Evolutionary conservation across 129 eudicot genomes (phyloP).

Genomic region (Kitagawia praeruptora): DNA sequence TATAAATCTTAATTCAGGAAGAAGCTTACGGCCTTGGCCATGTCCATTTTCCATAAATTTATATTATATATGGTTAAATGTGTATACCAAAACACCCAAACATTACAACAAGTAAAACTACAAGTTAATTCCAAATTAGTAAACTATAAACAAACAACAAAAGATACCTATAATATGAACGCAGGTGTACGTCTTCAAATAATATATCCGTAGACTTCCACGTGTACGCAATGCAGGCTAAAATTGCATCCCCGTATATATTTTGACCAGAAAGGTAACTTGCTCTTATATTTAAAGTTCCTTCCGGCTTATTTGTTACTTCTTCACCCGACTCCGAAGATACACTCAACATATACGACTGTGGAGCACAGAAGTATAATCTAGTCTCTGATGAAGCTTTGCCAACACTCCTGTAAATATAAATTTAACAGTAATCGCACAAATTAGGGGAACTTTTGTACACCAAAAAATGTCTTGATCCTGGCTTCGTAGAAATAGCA

Average conservation of each 20-base stretch:
- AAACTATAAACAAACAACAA: conserved; percentile 4
- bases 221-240: conserved; percentile 77
- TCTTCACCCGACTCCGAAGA: conserved; percentile 17
- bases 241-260: conserved; percentile 71
- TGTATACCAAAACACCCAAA: background rate
- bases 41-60: background rate
- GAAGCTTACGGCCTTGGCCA: background rate
- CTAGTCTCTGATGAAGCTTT: conserved; percentile 88
- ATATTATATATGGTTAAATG: background rate
- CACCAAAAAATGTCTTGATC: background rate
- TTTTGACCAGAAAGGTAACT: conserved; percentile 67
- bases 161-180: conserved; percentile 68
- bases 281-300: conserved; percentile 57
- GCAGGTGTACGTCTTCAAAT: conserved; percentile 56
- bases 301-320: conserved; percentile 17
- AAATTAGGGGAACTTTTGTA: background rate
- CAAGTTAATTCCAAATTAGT: background rate
- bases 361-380: conserved; percentile 51
- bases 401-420: conserved; percentile 62
- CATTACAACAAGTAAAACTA: background rate
- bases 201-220: conserved; percentile 71
- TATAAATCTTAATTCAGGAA: background rate
- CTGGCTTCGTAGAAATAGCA: background rate
- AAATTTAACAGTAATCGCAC: conserved; percentile 2
- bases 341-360: conserved; percentile 12